These are phyloP conservation scores for Talaromyces sp. DNA, from an alignment of 2,329 filamentous ascomycete genomes.

Conservation along the genomic window DNA sequence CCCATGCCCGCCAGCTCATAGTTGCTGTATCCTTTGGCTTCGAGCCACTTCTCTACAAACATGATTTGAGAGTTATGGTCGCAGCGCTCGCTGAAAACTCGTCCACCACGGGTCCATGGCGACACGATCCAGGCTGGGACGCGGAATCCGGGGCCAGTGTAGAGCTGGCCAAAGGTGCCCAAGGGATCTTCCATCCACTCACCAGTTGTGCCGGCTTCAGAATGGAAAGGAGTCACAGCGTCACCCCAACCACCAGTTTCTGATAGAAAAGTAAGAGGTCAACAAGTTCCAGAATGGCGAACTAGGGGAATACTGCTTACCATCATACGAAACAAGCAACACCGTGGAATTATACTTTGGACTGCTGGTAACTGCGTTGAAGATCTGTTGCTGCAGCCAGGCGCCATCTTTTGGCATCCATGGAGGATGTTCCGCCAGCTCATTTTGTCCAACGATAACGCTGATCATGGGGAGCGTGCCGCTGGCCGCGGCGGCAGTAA, in stretches of 20 bases:
- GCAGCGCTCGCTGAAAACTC: constrained; percentile 51
- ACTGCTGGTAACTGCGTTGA: constrained; percentile 47
- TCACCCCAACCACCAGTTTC: constrained; percentile 54
- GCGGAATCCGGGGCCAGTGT: constrained; percentile 44
- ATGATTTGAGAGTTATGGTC: constrained; percentile 54
- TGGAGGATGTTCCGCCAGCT: constrained; percentile 52
- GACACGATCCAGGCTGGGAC: constrained; percentile 54
- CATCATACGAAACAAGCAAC: constrained; percentile 29
- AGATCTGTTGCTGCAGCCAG: constrained; percentile 51
- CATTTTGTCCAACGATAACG: constrained; percentile 47
- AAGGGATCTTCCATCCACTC: constrained; percentile 50
- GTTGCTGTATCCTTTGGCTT: constrained; percentile 37
- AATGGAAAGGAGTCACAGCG: constrained; percentile 49
- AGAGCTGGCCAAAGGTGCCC: constrained; percentile 37
- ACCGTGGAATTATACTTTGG: constrained; percentile 46
- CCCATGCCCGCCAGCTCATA: constrained; percentile 38
- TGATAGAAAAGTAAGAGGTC: constrained; percentile 13
- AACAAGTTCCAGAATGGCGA: not conserved
- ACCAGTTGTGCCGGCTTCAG: constrained; percentile 45
- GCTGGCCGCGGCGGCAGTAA: constrained; percentile 47
- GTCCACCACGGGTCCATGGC: constrained; percentile 50
- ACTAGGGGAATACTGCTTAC: constrained; percentile 28
- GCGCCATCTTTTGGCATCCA: constrained; percentile 50
- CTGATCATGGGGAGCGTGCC: constrained; percentile 49
- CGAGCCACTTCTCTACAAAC: constrained; percentile 50